These are phyloP conservation scores for Geosiphon pyriformis DNA, from an alignment of 192 early-diverging fungal genomes.

Conservation along the genomic window DNA sequence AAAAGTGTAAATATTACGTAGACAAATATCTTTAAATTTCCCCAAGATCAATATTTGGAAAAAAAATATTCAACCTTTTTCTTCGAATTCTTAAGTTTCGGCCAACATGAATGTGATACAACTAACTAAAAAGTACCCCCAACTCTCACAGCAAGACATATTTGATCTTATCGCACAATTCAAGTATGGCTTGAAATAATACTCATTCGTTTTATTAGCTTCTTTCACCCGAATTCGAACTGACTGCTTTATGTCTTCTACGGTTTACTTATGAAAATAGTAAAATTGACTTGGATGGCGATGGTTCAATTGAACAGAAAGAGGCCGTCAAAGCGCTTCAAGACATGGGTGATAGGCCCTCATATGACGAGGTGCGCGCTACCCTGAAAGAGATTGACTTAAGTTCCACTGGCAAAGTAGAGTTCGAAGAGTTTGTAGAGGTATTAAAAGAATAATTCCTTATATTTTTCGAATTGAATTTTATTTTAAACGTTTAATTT, in stretches of 20 bases:
- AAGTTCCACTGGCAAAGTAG: conserved; percentile 63
- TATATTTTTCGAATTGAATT: not conserved
- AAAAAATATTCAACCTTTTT: too few relatives aligned
- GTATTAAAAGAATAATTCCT: conserved; percentile 29
- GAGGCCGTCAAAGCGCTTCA: conserved; percentile 60
- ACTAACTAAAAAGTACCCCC: conserved; percentile 22
- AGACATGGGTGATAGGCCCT: conserved; percentile 55
- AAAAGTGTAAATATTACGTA: too few relatives aligned
- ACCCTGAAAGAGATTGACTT: conserved; percentile 64
- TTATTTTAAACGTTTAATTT: not conserved
- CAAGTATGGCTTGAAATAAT: conserved; percentile 8
- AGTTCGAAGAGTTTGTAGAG: conserved; percentile 77
- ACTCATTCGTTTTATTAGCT: not conserved
- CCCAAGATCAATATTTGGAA: too few relatives aligned
- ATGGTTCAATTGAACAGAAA: conserved; percentile 64
- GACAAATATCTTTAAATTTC: too few relatives aligned
- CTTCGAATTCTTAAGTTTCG: too few relatives aligned
- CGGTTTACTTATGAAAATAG: too few relatives aligned
- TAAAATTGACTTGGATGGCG: conserved; percentile 59
- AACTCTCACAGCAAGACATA: conserved; percentile 17
- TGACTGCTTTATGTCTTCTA: not conserved
- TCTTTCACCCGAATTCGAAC: not conserved
- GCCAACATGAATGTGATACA: conserved; percentile 25
- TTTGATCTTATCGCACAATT: conserved; percentile 20
- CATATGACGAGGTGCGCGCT: conserved; percentile 70